Base-by-base conservation (phyloP, 2,329 filamentous ascomycete genomes). In the Paracoccidioides brasiliensis region DNA sequence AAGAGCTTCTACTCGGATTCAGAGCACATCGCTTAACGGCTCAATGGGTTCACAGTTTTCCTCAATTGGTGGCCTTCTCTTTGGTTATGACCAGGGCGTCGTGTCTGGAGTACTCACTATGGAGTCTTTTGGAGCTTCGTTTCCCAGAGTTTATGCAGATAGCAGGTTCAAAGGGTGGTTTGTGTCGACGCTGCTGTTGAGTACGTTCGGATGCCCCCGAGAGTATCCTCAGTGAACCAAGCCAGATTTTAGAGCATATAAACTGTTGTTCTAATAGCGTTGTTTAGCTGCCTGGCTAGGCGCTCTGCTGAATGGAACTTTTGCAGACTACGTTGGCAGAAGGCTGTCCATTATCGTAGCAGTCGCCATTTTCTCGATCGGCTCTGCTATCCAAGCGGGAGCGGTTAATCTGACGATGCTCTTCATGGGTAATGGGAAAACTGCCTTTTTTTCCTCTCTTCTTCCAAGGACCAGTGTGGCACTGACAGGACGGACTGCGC, bases 151-250 rank as follows among this genome's bases (percentile, higher is more conserved):
- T 14, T 74, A 70, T 51, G 55, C 67, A 0, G 74, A 78, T 56
- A 73, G 69, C 56, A 62, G 70, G 9, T 76, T 76, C 64, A 76
- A 78, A 57, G 76, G 76, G 37, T 79, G 77, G 76, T 77, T 79
- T 53, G 75, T 78, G 1, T 77, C 77, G 5, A 75, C 72, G 2
- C 64, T 80, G 4, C 63, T 77, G 8, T 65, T 79, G 0, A 65
- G 69, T 71, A 59, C 55, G 65, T 61, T 28, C 35, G 15, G 12
- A 10, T 43, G 14, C 8, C 22, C 3, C 15, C n/a, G 3, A 28
- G 22, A 22, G 22, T 33, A 44, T 37, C 40, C 40, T 9, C 14
- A 38, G 7, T 22, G 3, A n/a, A 12, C 12, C 30, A 44, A 45
- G 15, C 8, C 37, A 15, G 44, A n/a, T 28, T 4, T 10, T 35